phyloP scores from a whole-genome alignment of 2,329 filamentous ascomycete genomes.

The Fusarium dimerum region DNA sequence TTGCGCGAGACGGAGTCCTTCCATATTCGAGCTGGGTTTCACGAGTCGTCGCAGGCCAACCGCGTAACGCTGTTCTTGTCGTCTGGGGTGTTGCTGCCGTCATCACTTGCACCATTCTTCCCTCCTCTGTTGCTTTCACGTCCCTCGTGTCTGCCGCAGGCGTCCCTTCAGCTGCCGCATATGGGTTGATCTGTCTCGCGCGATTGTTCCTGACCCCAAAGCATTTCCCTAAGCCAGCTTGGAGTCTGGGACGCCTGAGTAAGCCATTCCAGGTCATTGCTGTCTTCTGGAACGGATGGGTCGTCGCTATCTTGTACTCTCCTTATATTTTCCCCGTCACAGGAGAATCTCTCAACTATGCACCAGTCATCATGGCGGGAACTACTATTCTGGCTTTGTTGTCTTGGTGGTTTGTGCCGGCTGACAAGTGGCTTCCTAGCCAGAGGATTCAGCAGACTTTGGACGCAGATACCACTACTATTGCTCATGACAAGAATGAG shows the following conservation, averaged over 20 bases:
- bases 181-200: slow-evolving; percentile 51
- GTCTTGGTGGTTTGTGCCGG: slow-evolving; percentile 50
- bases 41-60: slow-evolving; percentile 55
- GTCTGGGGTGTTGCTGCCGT: slow-evolving; percentile 56
- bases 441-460: slow-evolving; percentile 42
- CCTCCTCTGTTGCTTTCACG: slow-evolving; percentile 54
- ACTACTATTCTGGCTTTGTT: slow-evolving; percentile 50
- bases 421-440: slow-evolving; percentile 46
- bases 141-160: slow-evolving; percentile 55
- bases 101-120: slow-evolving; percentile 60
- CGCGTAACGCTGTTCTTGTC: slow-evolving; percentile 60
- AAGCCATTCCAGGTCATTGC: slow-evolving; percentile 49
- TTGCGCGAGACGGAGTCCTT: slow-evolving; percentile 61
- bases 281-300: slow-evolving; percentile 51
- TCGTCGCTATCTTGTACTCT: slow-evolving; percentile 49
- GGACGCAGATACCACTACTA: slow-evolving; percentile 13
- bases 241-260: slow-evolving; percentile 46
- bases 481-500: too few relatives aligned
- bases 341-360: slow-evolving; percentile 47
- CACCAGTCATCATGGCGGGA: slow-evolving; percentile 51
- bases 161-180: slow-evolving; percentile 53
- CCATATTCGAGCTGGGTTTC: slow-evolving; percentile 61
- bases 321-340: slow-evolving; percentile 47
- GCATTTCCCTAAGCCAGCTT: slow-evolving; percentile 46
- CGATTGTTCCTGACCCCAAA: slow-evolving; percentile 49